phyloP scores from a whole-genome alignment of 1,284 basidiomycete species.

The Tilletia horrida region DNA sequence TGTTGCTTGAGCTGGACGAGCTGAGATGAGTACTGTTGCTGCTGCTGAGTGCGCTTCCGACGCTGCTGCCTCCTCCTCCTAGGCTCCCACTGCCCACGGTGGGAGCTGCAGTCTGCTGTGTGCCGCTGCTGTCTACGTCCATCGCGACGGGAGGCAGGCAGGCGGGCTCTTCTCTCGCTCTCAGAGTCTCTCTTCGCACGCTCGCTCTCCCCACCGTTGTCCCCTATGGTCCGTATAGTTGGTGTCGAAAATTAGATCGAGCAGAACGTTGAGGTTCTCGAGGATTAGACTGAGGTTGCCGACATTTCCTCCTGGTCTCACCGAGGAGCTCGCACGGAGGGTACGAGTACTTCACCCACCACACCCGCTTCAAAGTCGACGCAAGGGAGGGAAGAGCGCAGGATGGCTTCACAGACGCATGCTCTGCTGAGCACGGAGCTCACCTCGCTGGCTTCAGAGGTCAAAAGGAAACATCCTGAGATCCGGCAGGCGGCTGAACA shows the following conservation, averaged over 20 bases:
- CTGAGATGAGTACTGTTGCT: neutral
- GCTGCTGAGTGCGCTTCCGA: too few species aligned
- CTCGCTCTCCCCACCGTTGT: neutral
- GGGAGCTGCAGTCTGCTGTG: too few species aligned
- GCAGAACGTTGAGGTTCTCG: neutral
- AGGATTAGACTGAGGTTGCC: too few species aligned
- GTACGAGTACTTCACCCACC: neutral
- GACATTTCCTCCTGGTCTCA: too few species aligned
- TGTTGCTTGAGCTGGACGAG: neutral
- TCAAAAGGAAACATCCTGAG: conserved; percentile 51
- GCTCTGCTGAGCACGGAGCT: conserved; percentile 46
- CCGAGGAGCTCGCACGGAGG: neutral
- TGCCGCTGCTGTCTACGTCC: neutral
- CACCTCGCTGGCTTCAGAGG: conserved; percentile 46
- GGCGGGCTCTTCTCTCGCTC: neutral
- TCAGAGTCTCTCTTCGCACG: neutral
- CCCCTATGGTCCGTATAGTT: neutral
- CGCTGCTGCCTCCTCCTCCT: too few species aligned
- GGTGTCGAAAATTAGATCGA: neutral
- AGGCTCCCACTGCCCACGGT: too few species aligned
- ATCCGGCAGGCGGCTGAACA: conserved; percentile 44
- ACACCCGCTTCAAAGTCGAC: neutral
- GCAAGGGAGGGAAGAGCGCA: neutral
- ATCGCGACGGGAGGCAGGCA: neutral
- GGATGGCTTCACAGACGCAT: conserved; percentile 36